Base-by-base conservation (phyloP, 1,284 basidiomycete species). In the Ceratobasidium sp. region DNA sequence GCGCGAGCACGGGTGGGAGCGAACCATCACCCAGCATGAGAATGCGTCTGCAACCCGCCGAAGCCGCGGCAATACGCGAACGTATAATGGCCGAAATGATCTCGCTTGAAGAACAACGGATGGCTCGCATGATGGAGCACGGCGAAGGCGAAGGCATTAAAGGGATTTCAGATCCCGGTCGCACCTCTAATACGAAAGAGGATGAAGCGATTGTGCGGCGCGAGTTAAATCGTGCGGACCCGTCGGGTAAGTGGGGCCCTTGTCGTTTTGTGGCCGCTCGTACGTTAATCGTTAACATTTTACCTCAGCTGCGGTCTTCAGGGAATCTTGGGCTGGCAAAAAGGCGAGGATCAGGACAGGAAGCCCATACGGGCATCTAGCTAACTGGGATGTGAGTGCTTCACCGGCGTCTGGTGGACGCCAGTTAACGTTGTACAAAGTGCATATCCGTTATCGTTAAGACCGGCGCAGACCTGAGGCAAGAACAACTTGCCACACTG, bases 31-130 rank as follows among this genome's bases (percentile, higher is more conserved):
- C 82, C 11, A 83, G 86, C 1, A 86, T 86, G 67, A 89, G 91
- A 68, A 87, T 91, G 85, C 89, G 89, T 53, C 85, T 98, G 11
- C 92, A 93, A 76, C 88, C 90, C 15, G 86, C 91, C 1, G 94
- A 98, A 83, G 96, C 95, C 0, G 89, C 94, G 0, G 93, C 93
- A 0, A 99, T 99, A 80, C 90, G 95, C 17, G 94, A 96, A 80
- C 89, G 96, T 33, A 99, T 99, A 81, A 99, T 99, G 98, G 91
- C 94, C 81, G 97, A 99, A 87, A 99, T 99, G 97, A 88, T 98
- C 81, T 88, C 94, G 51, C 86, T 99, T 33, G 97, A 99, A 84
- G 97, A 99, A 82, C 96, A 99, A 84, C 90, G 97, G 31, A 97
- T 99, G 91, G 90, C 93, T 76, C 89, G 97, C 17, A 99, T 99